Evolutionary conservation across 2,329 filamentous ascomycete genomes (phyloP).

Genomic region (Tricladium varicosporioides): DNA sequence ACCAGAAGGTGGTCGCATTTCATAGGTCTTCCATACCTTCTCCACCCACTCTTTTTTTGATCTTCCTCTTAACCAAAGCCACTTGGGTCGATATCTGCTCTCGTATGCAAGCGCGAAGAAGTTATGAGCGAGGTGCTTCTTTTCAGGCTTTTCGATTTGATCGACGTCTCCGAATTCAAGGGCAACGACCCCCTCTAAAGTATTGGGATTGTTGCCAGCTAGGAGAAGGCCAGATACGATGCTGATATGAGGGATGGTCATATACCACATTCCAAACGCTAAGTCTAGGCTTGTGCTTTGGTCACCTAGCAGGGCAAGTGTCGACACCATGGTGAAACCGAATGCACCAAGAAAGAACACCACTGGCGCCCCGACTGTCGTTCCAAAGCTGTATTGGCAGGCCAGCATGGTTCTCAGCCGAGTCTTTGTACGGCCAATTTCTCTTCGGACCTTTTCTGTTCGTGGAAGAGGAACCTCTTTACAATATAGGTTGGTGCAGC

Average conservation of each 20-base stretch:
- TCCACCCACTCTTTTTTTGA: conserved; percentile 18
- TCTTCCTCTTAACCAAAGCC: conserved; percentile 19
- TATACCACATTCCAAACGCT: conserved; percentile 28
- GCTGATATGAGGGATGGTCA: conserved; percentile 20
- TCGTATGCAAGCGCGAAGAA: conserved; percentile 19
- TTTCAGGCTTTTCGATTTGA: conserved; percentile 2
- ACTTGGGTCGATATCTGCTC: conserved; percentile 16
- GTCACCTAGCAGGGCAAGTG: conserved; percentile 14
- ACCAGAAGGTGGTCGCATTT: conserved; percentile 6
- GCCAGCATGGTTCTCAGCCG: conserved; percentile 29
- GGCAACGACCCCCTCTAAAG: conserved; percentile 19
- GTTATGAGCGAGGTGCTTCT: not conserved
- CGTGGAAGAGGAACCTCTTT: conserved; percentile 14
- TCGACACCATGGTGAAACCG: conserved; percentile 15
- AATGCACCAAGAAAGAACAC: conserved; percentile 24
- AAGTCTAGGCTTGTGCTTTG: conserved; percentile 12
- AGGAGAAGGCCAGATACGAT: conserved; percentile 21
- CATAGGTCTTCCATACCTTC: conserved; percentile 15
- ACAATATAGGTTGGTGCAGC: conserved; percentile 8
- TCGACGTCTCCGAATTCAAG: conserved; percentile 18
- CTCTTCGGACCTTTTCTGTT: conserved; percentile 3
- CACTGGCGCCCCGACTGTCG: conserved; percentile 22
- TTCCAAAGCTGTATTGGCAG: conserved; percentile 19
- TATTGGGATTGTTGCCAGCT: conserved; percentile 23
- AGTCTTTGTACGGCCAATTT: conserved; percentile 19